These are phyloP conservation scores for Hyaloperonospora brassicae DNA, from an alignment of 352 stramenopile genomes.

Conservation along the genomic window DNA sequence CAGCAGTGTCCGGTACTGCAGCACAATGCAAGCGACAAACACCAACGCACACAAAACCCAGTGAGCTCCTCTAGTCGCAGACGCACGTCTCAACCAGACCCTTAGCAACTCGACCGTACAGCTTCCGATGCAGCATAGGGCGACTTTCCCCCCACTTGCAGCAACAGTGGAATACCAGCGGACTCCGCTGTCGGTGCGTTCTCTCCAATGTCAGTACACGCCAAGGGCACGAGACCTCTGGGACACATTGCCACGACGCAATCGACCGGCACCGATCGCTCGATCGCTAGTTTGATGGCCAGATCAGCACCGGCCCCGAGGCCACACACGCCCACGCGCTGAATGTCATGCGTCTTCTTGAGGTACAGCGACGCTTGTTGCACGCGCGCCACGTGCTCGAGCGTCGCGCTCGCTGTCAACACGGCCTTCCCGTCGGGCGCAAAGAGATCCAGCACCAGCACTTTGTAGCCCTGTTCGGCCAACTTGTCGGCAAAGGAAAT, in stretches of 20 bases:
- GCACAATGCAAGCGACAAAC: not conserved
- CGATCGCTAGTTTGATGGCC: conserved; percentile 53
- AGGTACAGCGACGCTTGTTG: conserved; percentile 51
- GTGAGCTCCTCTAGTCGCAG: not conserved
- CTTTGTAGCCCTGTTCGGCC: conserved; percentile 84
- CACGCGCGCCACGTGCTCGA: conserved; percentile 28
- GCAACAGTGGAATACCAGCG: conserved; percentile 39
- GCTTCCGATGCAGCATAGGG: conserved; percentile 49
- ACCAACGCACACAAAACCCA: not conserved
- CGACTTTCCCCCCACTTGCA: conserved; percentile 64
- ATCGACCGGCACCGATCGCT: conserved; percentile 35
- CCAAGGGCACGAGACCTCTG: conserved; percentile 39
- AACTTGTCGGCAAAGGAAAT: conserved; percentile 81
- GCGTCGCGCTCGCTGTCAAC: conserved; percentile 7
- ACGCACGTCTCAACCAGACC: not conserved
- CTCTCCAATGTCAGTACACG: conserved; percentile 7
- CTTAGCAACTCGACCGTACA: conserved; percentile 31
- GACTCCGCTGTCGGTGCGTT: conserved; percentile 14
- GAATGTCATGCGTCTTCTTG: conserved; percentile 60
- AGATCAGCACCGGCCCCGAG: conserved; percentile 62
- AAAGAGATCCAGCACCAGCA: conserved; percentile 60
- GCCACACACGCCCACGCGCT: conserved; percentile 63
- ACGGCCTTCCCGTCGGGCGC: conserved; percentile 12
- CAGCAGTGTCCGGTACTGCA: conserved; percentile 52
- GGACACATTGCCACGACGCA: conserved; percentile 69